Conservation (phyloP, 1,284 basidiomycete species). For the Leccinum variabile region DNA sequence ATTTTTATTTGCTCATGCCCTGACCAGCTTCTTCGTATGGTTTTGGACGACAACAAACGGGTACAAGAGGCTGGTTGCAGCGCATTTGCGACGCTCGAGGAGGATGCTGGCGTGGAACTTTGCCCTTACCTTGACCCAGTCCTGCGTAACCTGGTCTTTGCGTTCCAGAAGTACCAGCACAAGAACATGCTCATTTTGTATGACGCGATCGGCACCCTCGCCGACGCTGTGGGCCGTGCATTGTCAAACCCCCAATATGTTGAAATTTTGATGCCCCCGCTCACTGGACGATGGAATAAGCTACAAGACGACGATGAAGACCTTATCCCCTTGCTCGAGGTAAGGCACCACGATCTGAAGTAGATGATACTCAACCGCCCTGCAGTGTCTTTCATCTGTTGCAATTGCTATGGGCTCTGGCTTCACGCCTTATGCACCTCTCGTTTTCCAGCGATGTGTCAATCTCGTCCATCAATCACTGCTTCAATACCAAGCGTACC, state of each 20-base stretch:
- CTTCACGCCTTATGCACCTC: constrained; percentile 86
- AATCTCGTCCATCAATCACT: constrained; percentile 83
- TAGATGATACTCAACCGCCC: constrained; percentile 10
- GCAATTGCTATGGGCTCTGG: constrained; percentile 95
- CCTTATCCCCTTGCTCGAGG: constrained; percentile 92
- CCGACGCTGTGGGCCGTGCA: constrained; percentile 91
- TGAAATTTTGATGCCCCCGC: constrained; percentile 94
- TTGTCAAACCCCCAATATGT: constrained; percentile 87
- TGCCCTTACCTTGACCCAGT: constrained; percentile 95
- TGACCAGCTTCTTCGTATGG: constrained; percentile 86
- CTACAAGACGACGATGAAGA: constrained; percentile 91
- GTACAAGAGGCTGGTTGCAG: constrained; percentile 99
- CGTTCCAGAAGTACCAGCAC: constrained; percentile 98
- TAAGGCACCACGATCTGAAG: constrained; percentile 34
- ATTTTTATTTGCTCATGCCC: constrained; percentile 13
- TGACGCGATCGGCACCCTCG: constrained; percentile 96
- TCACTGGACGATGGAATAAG: constrained; percentile 88
- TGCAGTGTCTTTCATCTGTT: constrained; percentile 93
- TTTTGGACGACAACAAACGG: constrained; percentile 98
- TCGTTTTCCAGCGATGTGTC: constrained; percentile 92
- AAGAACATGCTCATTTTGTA: constrained; percentile 99
- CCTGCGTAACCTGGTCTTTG: constrained; percentile 90
- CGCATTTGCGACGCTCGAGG: constrained; percentile 97
- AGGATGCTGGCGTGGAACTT: constrained; percentile 90
- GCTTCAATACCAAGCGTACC: constrained; percentile 78